phyloP scores from a whole-genome alignment of 2,329 filamentous ascomycete genomes.

The Xylariaceae sp. region DNA sequence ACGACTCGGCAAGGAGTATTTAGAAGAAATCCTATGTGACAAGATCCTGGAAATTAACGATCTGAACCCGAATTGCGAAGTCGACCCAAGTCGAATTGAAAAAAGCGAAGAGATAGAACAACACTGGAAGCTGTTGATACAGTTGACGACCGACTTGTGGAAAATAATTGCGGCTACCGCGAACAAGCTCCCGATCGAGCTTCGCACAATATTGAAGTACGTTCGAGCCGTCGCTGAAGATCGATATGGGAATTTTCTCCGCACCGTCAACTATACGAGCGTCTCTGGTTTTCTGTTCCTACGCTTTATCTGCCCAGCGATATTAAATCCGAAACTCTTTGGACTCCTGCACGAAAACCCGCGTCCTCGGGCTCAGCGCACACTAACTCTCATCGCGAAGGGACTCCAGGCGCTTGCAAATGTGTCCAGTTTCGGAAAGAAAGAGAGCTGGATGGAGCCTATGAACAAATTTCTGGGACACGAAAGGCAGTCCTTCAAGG shows the following conservation, averaged over 20 bases:
- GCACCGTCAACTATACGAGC: conserved; percentile 86
- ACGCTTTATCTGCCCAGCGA: conserved; percentile 93
- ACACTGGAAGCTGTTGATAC: conserved; percentile 75
- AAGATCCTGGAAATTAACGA: conserved; percentile 87
- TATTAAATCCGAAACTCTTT: conserved; percentile 90
- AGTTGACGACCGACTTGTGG: conserved; percentile 79
- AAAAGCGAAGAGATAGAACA: conserved; percentile 64
- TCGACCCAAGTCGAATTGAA: conserved; percentile 78
- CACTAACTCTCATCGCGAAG: conserved; percentile 87
- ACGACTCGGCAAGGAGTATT: conserved; percentile 82
- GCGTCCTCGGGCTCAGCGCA: conserved; percentile 74
- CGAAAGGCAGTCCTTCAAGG: conserved; percentile 74
- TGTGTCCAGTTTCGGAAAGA: conserved; percentile 83
- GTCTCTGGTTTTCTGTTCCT: conserved; percentile 93
- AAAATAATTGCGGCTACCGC: conserved; percentile 73
- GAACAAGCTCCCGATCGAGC: conserved; percentile 68
- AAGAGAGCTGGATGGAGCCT: conserved; percentile 98
- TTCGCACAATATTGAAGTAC: conserved; percentile 82
- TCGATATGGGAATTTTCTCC: conserved; percentile 85
- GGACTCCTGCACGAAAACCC: conserved; percentile 79
- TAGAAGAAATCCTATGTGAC: conserved; percentile 80
- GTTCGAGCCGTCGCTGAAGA: conserved; percentile 90
- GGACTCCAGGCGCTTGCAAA: conserved; percentile 87
- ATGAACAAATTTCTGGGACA: conserved; percentile 84
- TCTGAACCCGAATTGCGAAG: conserved; percentile 86